These are phyloP conservation scores for Arthrobotrys musiformis DNA, from an alignment of 2,329 filamentous ascomycete species.

Conservation along the genomic window DNA sequence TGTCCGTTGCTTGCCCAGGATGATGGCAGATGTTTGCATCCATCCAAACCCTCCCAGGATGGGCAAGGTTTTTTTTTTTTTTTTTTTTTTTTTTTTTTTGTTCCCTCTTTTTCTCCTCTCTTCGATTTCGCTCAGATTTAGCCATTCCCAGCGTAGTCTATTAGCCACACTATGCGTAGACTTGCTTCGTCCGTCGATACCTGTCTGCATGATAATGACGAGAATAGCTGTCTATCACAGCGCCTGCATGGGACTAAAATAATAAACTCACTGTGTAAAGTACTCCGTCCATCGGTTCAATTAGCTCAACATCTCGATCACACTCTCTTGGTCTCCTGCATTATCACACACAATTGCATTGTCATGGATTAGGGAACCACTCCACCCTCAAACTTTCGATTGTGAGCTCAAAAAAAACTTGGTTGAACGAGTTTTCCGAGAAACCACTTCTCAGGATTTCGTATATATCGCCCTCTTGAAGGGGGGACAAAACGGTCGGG, in stretches of 20 bases:
- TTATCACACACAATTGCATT: slow-evolving; percentile 16
- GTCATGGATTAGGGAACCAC: neutral
- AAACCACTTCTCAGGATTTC: neutral
- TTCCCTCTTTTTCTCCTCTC: neutral
- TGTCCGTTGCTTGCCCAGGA: neutral
- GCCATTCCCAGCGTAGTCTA: slow-evolving; percentile 8
- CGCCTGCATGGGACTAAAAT: slow-evolving; percentile 28
- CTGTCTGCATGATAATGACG: slow-evolving; percentile 26
- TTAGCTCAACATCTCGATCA: slow-evolving; percentile 8
- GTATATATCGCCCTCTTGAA: slow-evolving; percentile 7
- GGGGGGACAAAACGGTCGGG: slow-evolving; percentile 14
- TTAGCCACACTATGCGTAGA: slow-evolving; percentile 21
- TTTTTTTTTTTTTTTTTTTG: neutral
- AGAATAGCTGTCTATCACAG: slow-evolving; percentile 27
- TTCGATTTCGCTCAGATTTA: slow-evolving; percentile 23
- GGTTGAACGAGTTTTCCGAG: neutral
- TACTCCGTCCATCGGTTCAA: too few species aligned
- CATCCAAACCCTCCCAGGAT: slow-evolving; percentile 28
- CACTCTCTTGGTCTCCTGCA: neutral
- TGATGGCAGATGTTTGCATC: slow-evolving; percentile 45
- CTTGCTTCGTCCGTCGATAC: slow-evolving; percentile 32
- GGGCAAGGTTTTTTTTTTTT: slow-evolving; percentile 30
- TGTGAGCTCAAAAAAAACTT: neutral
- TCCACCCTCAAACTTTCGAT: neutral
- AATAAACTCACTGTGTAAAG: neutral